Base-by-base conservation (phyloP, 805 yeast species). In the Starmerella bombicola region DNA sequence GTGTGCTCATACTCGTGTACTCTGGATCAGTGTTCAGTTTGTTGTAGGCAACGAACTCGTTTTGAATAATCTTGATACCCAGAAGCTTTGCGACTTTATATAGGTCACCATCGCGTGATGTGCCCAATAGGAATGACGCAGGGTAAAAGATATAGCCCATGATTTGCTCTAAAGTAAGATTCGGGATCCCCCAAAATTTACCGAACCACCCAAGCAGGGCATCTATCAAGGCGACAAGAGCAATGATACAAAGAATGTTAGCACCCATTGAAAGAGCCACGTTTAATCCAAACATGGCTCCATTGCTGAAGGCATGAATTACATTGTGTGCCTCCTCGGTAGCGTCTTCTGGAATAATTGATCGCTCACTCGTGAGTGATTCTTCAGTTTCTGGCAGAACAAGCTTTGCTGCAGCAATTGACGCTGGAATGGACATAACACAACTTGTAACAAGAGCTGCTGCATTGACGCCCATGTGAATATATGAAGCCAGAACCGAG, bases 381-480 rank as follows among this genome's bases (percentile, higher is more conserved):
- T 63, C 67, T 46, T 74, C 79, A 4, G 70, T 66, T 51, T 74
- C 80, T 13, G 80, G 80, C 47, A 59, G 62, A 54, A 80, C 66
- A 46, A 74, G 62, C 51, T 74, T 74, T 13, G 78, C 69, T 18
- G 73, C 70, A 3, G 78, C 77, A 44, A 74, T 59, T 6, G 78
- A 69, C 29, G 76, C 76, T 5, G 80, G 80, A 54, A 74, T 73
- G 2, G 79, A 73, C 80, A 74, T 74, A 39, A 75, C 76, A 63
- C 80, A 75, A 22, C 78, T 70, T n/a, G 77, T 69, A 15, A 74
- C 72, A 53, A 75, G 63, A 5, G 78, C 78, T 49, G 73, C 76
- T 2, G 80, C 65, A 49, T 71, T 73, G 49, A 75, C 66, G 25
- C 80, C 80, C 56, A 74, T 63, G 3, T 77, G 75, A 44, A 75